Conservation (phyloP, 2,329 filamentous ascomycete species). For the Fusarium palustre region DNA sequence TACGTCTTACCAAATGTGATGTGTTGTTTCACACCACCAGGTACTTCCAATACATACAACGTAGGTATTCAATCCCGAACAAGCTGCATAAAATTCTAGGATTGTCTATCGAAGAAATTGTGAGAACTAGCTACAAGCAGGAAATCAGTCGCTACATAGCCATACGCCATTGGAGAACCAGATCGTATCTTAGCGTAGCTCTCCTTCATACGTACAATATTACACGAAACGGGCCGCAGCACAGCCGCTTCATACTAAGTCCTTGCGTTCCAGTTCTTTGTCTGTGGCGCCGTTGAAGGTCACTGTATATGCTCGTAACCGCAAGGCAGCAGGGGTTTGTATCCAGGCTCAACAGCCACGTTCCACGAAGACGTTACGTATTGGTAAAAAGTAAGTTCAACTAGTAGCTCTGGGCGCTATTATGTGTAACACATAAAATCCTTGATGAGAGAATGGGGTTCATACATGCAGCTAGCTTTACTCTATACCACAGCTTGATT, state of each 20-base stretch:
- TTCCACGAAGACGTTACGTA: constrained; percentile 24
- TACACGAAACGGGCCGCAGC: constrained; percentile 25
- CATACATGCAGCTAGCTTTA: constrained; percentile 4
- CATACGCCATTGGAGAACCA: constrained; percentile 2
- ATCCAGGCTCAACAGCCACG: constrained; percentile 17
- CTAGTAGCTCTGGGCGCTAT: neutral
- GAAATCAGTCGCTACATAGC: neutral
- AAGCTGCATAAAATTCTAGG: neutral
- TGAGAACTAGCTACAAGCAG: neutral
- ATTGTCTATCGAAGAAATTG: neutral
- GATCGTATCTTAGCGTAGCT: neutral
- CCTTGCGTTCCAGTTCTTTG: constrained; percentile 5
- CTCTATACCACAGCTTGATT: constrained; percentile 4
- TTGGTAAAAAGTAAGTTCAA: neutral
- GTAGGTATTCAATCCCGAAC: neutral
- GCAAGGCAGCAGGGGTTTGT: constrained; percentile 13
- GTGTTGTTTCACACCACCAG: neutral
- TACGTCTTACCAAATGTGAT: neutral
- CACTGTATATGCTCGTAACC: constrained; percentile 14
- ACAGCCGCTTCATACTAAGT: neutral
- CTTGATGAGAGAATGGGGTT: constrained; percentile 10
- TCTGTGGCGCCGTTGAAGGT: constrained; percentile 4
- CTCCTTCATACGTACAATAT: constrained; percentile 5
- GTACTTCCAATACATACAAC: neutral
- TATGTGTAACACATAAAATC: constrained; percentile 23